Conservation (phyloP, 257 asterid species). For the Fraxinus quadrangulata region DNA sequence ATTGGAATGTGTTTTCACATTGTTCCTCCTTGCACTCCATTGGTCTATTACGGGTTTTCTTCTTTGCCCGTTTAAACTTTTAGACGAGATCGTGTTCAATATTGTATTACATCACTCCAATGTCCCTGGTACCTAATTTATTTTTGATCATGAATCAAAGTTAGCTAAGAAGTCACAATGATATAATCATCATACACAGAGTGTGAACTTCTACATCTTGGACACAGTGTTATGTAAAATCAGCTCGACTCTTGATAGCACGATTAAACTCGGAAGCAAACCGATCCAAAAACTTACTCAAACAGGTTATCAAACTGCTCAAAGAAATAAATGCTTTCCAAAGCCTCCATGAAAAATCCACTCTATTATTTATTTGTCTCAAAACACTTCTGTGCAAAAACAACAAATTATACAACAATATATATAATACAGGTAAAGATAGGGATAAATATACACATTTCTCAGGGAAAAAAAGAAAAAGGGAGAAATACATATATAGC, state of each 20-base stretch:
- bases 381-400: constrained; percentile 13
- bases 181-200: too few relatives aligned
- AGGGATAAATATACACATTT: constrained; percentile 39
- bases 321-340: not conserved
- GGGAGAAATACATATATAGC: constrained; percentile 18
- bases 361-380: constrained; percentile 25
- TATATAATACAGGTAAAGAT: constrained; percentile 27
- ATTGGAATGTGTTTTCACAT: not conserved
- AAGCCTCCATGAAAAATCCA: constrained; percentile 17
- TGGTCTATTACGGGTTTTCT: not conserved
- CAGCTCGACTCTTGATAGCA: too few relatives aligned
- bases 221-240: too few relatives aligned
- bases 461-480: not conserved
- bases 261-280: not conserved
- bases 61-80: not conserved
- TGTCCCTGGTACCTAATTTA: too few relatives aligned
- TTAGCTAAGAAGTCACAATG: not conserved
- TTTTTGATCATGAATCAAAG: too few relatives aligned
- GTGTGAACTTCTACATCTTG: not conserved
- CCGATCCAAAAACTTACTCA: not conserved
- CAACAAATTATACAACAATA: constrained; percentile 44
- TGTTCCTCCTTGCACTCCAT: not conserved
- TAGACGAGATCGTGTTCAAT: not conserved
- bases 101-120: too few relatives aligned
- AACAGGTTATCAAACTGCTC: not conserved